phyloP scores from a whole-genome alignment of 768 basidiomycete genomes.

The Suillus plorans region DNA sequence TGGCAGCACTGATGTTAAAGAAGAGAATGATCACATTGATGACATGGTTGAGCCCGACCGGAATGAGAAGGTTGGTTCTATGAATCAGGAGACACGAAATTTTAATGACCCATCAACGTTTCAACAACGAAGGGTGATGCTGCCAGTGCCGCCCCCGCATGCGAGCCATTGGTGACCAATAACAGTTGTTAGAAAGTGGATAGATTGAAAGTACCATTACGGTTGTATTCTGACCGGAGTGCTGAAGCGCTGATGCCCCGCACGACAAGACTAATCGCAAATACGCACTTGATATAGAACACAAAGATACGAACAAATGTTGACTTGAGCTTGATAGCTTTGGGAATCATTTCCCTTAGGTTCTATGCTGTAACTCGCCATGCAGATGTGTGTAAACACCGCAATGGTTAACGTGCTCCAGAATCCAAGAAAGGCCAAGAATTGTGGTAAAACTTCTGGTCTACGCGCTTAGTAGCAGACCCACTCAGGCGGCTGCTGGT shows the following conservation, averaged over 20 bases:
- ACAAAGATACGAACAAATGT: conserved; percentile 60
- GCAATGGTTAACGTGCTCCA: conserved; percentile 73
- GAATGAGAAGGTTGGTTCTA: not conserved
- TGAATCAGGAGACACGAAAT: conserved; percentile 11
- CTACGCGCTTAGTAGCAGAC: not conserved
- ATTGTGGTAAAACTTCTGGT: conserved; percentile 26
- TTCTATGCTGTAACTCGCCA: conserved; percentile 15
- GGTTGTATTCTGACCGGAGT: conserved; percentile 12
- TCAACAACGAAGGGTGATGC: conserved; percentile 44
- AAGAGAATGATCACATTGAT: conserved; percentile 65
- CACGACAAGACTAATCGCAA: conserved; percentile 70
- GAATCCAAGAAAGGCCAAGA: conserved; percentile 65
- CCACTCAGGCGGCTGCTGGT: not conserved
- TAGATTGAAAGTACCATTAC: conserved; percentile 20
- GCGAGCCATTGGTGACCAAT: conserved; percentile 39
- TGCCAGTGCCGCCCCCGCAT: conserved; percentile 29
- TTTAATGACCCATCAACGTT: conserved; percentile 41
- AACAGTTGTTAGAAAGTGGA: conserved; percentile 20
- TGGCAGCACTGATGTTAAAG: conserved; percentile 48
- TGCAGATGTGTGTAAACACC: conserved; percentile 39
- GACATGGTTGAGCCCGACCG: conserved; percentile 52
- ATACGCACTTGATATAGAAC: conserved; percentile 68
- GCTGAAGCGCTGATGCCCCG: conserved; percentile 46
- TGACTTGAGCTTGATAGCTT: conserved; percentile 57
- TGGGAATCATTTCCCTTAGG: conserved; percentile 61